Evolutionary conservation across 1,284 basidiomycete genomes (phyloP).

Genomic region (Wallemia hederae): DNA sequence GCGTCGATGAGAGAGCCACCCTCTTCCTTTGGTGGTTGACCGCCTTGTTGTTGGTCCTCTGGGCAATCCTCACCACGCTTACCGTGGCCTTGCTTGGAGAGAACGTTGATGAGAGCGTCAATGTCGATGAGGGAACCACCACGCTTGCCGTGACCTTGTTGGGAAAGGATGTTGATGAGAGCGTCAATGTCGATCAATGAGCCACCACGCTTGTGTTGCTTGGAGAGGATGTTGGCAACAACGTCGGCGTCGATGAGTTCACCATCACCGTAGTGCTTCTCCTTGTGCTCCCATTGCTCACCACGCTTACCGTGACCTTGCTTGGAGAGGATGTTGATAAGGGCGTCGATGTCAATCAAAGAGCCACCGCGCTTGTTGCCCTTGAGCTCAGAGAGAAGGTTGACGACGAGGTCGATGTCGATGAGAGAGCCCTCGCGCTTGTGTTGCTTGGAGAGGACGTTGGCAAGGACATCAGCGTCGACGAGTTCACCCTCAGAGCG

Average conservation of each 20-base stretch:
- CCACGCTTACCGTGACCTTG: not conserved
- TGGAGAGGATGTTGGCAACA: not conserved
- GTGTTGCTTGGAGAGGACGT: not conserved
- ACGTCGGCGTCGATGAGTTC: not conserved
- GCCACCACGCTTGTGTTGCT: not conserved
- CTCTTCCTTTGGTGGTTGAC: too few relatives aligned
- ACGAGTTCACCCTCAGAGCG: not conserved
- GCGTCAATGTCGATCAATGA: too few relatives aligned
- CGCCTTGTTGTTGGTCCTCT: not conserved
- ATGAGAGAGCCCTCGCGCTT: not conserved
- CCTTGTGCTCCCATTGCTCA: too few relatives aligned
- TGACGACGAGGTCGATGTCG: not conserved
- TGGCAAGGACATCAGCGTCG: not conserved
- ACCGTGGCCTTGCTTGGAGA: not conserved
- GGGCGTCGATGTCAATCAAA: not conserved
- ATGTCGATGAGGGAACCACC: not conserved
- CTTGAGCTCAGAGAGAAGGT: not conserved
- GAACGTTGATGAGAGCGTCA: not conserved
- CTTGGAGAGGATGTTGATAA: not conserved
- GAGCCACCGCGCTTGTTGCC: not conserved
- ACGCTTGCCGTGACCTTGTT: too few relatives aligned
- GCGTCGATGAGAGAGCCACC: not conserved
- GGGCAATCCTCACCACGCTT: not conserved
- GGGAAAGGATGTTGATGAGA: not conserved
- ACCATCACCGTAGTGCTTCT: not conserved